These are phyloP conservation scores for Lanmaoa pseudosensibilis DNA, from an alignment of 768 basidiomycete genomes.

Conservation along the genomic window DNA sequence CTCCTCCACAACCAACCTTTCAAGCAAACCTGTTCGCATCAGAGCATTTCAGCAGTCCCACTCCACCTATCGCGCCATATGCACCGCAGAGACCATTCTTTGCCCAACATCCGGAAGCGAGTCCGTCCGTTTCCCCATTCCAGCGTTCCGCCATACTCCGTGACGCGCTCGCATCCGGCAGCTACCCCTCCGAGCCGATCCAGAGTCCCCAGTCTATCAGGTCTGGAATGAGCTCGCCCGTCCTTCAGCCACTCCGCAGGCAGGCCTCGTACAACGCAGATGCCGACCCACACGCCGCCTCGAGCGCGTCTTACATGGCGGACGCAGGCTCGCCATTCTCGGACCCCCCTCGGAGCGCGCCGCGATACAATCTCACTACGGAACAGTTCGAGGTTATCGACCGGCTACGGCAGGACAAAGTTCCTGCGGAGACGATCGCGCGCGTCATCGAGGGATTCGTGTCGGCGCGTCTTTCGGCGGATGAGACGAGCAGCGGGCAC, in stretches of 20 bases:
- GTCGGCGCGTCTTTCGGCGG: not conserved
- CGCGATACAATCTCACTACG: constrained; percentile 9
- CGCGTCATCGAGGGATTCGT: constrained; percentile 15
- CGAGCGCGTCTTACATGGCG: not conserved
- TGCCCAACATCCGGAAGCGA: not conserved
- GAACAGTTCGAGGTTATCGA: constrained; percentile 15
- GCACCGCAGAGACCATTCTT: not conserved
- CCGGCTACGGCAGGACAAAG: constrained; percentile 4
- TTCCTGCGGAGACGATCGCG: constrained; percentile 16
- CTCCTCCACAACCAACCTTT: not conserved
- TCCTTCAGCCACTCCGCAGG: constrained; percentile 5
- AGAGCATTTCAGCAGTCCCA: not conserved
- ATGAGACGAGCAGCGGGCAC: not conserved
- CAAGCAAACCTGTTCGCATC: constrained; percentile 6
- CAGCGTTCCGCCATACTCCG: constrained; percentile 16
- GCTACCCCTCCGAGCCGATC: not conserved
- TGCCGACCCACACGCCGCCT: not conserved
- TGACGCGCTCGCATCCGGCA: constrained; percentile 4
- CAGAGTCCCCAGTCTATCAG: not conserved
- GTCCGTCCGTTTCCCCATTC: not conserved
- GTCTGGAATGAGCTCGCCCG: not conserved
- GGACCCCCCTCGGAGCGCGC: not conserved
- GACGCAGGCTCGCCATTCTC: not conserved
- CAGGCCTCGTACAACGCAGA: not conserved
- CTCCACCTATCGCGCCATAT: not conserved